Percentiles rank a stretch among this genome's conserved stretches.
phyloP scores from a whole-genome alignment of 305 asterid genomes.

The Plantago coronopus region DNA sequence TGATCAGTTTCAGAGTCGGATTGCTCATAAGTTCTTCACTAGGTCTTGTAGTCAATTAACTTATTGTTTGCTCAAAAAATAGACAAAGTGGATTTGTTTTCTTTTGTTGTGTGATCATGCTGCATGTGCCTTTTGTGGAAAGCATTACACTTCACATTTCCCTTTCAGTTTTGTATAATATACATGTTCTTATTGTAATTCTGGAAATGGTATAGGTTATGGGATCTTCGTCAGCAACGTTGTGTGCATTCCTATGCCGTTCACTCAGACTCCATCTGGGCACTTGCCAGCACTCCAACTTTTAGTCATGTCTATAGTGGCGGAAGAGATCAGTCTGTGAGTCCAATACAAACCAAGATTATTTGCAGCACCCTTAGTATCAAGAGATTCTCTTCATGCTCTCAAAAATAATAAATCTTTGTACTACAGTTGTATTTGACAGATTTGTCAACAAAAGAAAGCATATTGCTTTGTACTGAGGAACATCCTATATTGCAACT shows the following conservation, averaged over 20 bases:
- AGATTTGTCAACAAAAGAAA: constrained; percentile 86
- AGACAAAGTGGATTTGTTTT: neutral
- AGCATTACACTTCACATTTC: neutral
- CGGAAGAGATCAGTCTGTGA: constrained; percentile 94
- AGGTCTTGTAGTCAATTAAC: constrained; percentile 7
- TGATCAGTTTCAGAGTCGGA: neutral
- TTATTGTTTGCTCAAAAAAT: neutral
- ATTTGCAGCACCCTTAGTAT: constrained; percentile 7
- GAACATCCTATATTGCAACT: constrained; percentile 75
- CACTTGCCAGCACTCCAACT: constrained; percentile 89
- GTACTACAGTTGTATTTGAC: constrained; percentile 60
- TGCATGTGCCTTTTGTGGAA: neutral
- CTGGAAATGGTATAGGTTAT: neutral
- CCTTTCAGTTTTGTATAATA: neutral
- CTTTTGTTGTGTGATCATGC: neutral
- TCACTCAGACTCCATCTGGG: constrained; percentile 98
- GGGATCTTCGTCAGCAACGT: constrained; percentile 80
- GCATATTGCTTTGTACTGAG: constrained; percentile 70
- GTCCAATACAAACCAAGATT: constrained; percentile 22
- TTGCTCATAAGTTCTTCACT: constrained; percentile 8
- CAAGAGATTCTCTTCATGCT: constrained; percentile 22
- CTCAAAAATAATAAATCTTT: constrained; percentile 25
- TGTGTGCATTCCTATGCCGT: constrained; percentile 97
- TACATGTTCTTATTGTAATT: neutral
- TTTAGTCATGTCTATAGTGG: constrained; percentile 97